Evolutionary conservation across 179 eudicot genomes (phyloP), one percentile per base, ranked within the genome.

Genomic region (Camellia oleifera): DNA sequence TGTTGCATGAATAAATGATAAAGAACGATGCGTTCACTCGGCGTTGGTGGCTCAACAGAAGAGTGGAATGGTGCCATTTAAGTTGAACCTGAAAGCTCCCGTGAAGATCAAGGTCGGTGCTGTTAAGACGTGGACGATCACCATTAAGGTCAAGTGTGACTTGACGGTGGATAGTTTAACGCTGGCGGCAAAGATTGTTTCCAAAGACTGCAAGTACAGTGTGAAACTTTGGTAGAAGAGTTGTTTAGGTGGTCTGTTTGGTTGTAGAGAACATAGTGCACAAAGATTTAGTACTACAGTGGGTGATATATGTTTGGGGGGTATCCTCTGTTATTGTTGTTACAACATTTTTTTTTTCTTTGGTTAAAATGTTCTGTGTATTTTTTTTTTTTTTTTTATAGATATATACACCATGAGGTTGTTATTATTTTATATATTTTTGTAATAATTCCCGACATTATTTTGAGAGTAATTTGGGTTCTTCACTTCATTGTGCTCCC

Each of bases 61-160:
- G 45, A 13, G 71, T 0, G 81, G 84, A n/a, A 77, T 78, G 32
- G 90, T 95, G 69, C 97, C 95, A 78, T 83, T 95, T 5, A 76
- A 53, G 73, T 58, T 95, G 81, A 80, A 85, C 20, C 72, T 88
- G 66, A 85, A 81, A 71, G 84, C 89, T 9, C 99, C 98, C 17
- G 88, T 95, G n/a, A 94, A 88, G 81, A 69, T 95, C 2, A 86
- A 91, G 85, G 42, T 95, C 7, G 98, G 98, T 3, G 72, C 87
- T 69, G 79, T 92, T 12, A 95, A 85, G 87, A 87, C 95, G 23
- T 94, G 98, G 98, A 84, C 82, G 20, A 72, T 92, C 7, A 88
- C 86, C 72, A 87, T 91, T 67, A 91, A 89, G 79, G 92, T 89
- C 1, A 81, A 82, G 40, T 95, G 98, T 70, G 89, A 86, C 40